phyloP scores from a whole-genome alignment of 345 rosid genomes.

The Litchi chinensis region DNA sequence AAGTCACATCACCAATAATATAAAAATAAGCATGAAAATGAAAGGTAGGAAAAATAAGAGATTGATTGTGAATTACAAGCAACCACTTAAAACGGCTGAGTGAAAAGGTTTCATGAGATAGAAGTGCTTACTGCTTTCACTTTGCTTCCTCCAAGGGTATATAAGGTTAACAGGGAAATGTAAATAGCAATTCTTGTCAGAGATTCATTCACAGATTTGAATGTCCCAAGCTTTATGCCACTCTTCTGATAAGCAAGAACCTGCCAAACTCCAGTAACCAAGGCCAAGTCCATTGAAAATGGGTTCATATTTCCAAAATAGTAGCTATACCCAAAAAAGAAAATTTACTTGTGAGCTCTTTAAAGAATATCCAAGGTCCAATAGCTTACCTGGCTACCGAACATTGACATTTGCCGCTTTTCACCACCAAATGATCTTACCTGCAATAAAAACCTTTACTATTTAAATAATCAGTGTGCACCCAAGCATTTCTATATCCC shows the following conservation, averaged over 20 bases:
- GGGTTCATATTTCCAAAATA: constrained; percentile 9
- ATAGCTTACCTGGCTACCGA: constrained; percentile 72
- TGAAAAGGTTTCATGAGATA: constrained; percentile 27
- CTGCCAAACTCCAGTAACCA: constrained; percentile 48
- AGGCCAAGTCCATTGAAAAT: constrained; percentile 20
- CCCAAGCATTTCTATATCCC: constrained; percentile 13
- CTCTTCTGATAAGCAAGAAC: constrained; percentile 80
- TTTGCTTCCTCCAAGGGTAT: constrained; percentile 93
- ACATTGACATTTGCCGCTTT: constrained; percentile 83
- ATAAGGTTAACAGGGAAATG: constrained; percentile 79
- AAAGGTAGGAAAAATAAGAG: background rate
- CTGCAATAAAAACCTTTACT: constrained; percentile 38
- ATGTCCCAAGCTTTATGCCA: constrained; percentile 90
- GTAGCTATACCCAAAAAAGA: background rate
- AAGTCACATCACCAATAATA: background rate
- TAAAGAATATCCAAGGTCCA: constrained; percentile 13
- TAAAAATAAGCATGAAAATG: constrained; percentile 3
- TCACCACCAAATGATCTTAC: constrained; percentile 99
- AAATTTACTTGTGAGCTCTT: background rate
- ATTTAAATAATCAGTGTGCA: constrained; percentile 19
- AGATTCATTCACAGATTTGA: constrained; percentile 89
- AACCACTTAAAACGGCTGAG: constrained; percentile 1
- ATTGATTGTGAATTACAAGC: constrained; percentile 1
- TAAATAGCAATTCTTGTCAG: constrained; percentile 91
- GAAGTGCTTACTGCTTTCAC: constrained; percentile 83